Conservation (phyloP, 2,329 filamentous ascomycete species). For the Scorias spongiosa region DNA sequence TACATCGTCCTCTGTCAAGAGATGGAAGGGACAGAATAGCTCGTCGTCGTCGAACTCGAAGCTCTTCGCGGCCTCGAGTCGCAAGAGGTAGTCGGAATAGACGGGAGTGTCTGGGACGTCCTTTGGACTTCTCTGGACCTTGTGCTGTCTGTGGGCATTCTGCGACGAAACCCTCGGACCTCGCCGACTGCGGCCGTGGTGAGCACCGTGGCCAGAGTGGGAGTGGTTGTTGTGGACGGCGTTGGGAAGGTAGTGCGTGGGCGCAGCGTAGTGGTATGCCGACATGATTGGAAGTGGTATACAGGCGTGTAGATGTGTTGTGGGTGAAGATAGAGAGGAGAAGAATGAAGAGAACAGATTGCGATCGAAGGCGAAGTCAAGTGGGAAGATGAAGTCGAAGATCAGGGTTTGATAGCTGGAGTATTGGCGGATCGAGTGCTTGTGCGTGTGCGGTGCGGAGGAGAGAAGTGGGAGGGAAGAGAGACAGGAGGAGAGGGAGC, state of each 20-base stretch:
- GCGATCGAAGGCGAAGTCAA: not conserved
- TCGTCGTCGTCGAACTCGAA: slow-evolving; percentile 94
- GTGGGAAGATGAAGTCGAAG: not conserved
- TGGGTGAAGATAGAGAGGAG: not conserved
- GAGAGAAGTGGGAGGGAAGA: not conserved
- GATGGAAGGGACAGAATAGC: slow-evolving; percentile 75
- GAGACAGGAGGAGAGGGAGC: too few species aligned
- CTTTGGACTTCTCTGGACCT: slow-evolving; percentile 71
- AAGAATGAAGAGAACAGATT: not conserved
- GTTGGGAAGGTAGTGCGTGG: slow-evolving; percentile 30
- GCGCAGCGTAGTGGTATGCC: slow-evolving; percentile 34
- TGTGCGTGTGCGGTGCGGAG: not conserved
- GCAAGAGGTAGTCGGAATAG: slow-evolving; percentile 63
- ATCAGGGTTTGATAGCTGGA: not conserved
- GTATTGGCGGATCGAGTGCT: not conserved
- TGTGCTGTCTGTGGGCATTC: slow-evolving; percentile 65
- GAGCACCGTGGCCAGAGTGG: slow-evolving; percentile 46
- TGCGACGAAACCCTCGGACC: slow-evolving; percentile 70
- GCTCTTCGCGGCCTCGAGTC: slow-evolving; percentile 81
- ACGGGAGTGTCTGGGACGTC: slow-evolving; percentile 67
- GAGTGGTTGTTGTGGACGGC: slow-evolving; percentile 37
- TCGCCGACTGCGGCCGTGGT: slow-evolving; percentile 75
- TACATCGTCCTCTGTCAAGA: slow-evolving; percentile 90
- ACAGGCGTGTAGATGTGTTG: not conserved
- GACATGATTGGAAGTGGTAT: slow-evolving; percentile 25